Conservation (phyloP, 2,329 filamentous ascomycete species). For the Graphilbum fragrans region DNA sequence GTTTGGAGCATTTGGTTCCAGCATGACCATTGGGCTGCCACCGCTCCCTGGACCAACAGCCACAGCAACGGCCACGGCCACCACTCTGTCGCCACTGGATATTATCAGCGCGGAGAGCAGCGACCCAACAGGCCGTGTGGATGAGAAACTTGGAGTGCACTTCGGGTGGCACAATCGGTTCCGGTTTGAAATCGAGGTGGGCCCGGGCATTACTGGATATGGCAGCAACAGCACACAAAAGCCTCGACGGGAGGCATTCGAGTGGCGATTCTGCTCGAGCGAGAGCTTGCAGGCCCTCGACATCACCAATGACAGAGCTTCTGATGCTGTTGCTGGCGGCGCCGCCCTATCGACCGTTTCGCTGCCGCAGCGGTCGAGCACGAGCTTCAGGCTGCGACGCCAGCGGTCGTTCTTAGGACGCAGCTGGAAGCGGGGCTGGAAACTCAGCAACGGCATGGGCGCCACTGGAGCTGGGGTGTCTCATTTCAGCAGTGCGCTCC, state of each 20-base stretch:
- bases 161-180: conserved; percentile 10
- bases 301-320: no score
- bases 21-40: conserved; percentile 15
- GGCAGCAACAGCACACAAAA: no score
- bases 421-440: background rate
- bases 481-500: background rate
- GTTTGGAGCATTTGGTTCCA: background rate
- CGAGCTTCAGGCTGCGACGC: no score
- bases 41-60: conserved; percentile 6
- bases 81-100: background rate
- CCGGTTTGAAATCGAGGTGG: conserved; percentile 20
- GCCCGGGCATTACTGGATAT: conserved; percentile 1
- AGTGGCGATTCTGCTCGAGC: conserved; percentile 26
- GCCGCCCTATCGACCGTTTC: no score
- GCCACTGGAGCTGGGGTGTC: background rate
- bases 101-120: background rate
- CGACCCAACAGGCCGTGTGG: conserved; percentile 1
- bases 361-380: no score
- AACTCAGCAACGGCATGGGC: no score
- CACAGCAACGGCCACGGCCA: background rate
- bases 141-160: conserved; percentile 4
- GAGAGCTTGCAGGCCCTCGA: conserved; percentile 19
- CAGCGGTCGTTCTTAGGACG: no score
- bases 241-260: conserved; percentile 21
- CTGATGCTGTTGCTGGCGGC: no score